Evolutionary conservation across 1,284 basidiomycete species (phyloP), one percentile per base, ranked within the genome.

Genomic region (Puccinia brachypodii): DNA sequence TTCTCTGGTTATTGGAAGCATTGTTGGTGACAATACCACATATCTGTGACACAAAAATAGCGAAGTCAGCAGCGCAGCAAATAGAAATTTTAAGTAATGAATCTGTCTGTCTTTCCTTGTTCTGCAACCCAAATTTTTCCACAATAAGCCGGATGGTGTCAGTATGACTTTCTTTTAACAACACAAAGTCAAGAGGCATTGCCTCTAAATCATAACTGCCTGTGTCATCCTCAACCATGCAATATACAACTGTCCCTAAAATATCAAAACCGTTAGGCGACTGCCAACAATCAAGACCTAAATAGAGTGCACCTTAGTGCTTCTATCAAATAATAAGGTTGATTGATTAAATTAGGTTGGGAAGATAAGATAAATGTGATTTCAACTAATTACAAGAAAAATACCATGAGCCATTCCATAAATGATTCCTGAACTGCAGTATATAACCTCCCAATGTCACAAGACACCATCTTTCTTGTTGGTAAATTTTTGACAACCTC

Each of bases 261-360:
- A 42, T 22, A 31, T 69, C 66, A 44, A 69, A 69, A 1, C 38
- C 40, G 25, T 69, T 69, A 2, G 8, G 66, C 16, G 40, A 69
- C 42, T 69, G 66, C 66, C 66, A 69, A 47, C 38, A 4, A 25
- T 69, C 38, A n/a, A 69, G 66, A 2, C 66, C 66, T 36, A 69
- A 69, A 42, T 69, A 69, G 13, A 42, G 14, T n/a, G 66, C 66
- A n/a, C 66, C 66, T 14, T 42, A 42, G 38, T 69, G 66, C 1
- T 25, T 69, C 62, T 66, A 19, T 3, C 33, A 14, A 66, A 66
- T 25, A 36, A 36, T 36, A 66, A 38, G 25, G 11, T 42, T 25
- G n/a, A 9, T 44, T 47, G 7, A 7, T 13, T 3, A 42, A 28
- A 4, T 33, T 14, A 38, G 22, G 44, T n/a, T 3, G 19, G 44